Evolutionary conservation across 2,329 filamentous ascomycete genomes (phyloP).

Genomic region (Botrytis squamosa): DNA sequence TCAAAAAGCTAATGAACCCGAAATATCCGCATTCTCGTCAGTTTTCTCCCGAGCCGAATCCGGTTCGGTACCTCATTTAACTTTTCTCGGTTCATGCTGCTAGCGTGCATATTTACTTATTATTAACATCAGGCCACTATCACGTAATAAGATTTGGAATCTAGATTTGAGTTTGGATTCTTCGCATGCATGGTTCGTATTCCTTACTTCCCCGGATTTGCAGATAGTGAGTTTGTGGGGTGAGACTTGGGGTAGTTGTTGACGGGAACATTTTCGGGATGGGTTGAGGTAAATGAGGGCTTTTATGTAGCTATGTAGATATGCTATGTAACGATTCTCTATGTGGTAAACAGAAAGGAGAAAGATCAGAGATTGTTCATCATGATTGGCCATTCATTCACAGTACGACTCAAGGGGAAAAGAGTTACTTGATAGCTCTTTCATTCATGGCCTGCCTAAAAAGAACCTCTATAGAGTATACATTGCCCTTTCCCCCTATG

Average conservation of each 20-base stretch:
- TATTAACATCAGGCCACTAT: conserved; percentile 6
- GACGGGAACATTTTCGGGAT: neutral
- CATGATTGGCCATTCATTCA: neutral
- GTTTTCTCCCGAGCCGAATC: neutral
- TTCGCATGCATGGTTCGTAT: neutral
- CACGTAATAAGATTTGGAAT: conserved; percentile 9
- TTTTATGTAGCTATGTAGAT: neutral
- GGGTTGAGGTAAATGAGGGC: neutral
- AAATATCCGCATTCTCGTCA: neutral
- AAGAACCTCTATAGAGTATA: conserved; percentile 6
- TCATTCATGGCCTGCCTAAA: conserved; percentile 1
- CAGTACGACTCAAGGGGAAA: neutral
- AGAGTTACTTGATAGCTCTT: neutral
- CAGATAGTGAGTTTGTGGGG: neutral
- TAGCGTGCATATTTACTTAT: conserved; percentile 9
- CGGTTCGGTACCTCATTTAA: neutral
- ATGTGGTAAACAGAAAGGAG: neutral
- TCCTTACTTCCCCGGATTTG: conserved; percentile 15
- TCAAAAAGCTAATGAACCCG: neutral
- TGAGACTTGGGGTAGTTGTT: neutral
- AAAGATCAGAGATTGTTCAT: neutral
- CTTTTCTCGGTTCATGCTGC: neutral
- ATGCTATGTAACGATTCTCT: neutral
- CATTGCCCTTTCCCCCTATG: neutral
- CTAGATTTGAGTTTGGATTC: conserved; percentile 2